A percentile compares a stretch with the other conserved stretches of the same genome.
phyloP scores from a whole-genome alignment of 768 basidiomycete species.

The Clitopilus passeckerianus region DNA sequence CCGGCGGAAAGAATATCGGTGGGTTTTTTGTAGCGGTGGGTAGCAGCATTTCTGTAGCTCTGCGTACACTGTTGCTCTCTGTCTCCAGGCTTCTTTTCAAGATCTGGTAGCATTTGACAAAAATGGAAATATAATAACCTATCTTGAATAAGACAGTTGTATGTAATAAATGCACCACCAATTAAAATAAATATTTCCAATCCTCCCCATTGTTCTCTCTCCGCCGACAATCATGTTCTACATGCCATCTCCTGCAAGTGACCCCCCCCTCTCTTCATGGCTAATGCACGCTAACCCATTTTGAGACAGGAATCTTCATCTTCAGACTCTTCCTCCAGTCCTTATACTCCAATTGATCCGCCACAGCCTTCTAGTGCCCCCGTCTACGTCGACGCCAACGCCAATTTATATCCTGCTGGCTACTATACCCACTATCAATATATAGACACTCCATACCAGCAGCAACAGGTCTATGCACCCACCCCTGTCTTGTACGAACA shows the following conservation, averaged over 20 bases:
- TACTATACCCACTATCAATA: neutral
- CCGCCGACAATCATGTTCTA: neutral
- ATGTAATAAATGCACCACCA: neutral
- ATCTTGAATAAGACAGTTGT: neutral
- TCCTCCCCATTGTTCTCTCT: constrained; percentile 1
- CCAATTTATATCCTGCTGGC: neutral
- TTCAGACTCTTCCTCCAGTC: constrained; percentile 19
- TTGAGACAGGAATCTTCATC: constrained; percentile 32
- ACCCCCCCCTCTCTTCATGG: too few relatives aligned
- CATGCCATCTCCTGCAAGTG: too few relatives aligned
- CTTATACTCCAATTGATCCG: neutral
- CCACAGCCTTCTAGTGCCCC: neutral
- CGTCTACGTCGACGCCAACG: neutral
- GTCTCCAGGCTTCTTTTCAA: neutral
- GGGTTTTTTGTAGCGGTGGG: too few relatives aligned
- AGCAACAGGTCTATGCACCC: neutral
- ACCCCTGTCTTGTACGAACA: neutral
- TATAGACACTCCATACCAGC: neutral
- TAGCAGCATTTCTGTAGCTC: too few relatives aligned
- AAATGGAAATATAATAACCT: neutral
- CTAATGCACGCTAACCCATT: constrained; percentile 4
- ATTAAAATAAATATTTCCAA: neutral
- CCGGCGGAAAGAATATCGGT: too few relatives aligned
- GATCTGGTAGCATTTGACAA: neutral
- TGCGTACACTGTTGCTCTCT: too few relatives aligned